Conservation (phyloP, 345 rosid species). For the Citrus cavaleriei region DNA sequence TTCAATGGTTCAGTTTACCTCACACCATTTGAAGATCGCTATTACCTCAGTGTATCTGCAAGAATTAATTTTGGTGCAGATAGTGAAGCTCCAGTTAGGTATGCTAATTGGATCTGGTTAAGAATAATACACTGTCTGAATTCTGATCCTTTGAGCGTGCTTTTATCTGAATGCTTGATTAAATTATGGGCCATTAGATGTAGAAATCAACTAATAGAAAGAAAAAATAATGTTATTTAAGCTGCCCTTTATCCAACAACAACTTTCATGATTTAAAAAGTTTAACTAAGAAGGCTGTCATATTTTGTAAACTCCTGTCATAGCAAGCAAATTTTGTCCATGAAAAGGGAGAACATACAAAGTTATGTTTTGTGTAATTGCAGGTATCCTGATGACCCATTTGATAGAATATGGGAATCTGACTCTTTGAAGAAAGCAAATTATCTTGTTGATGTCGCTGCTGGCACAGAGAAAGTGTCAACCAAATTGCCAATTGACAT, state of each 20-base stretch:
- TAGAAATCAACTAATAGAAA: not conserved
- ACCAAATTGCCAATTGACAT: conserved; percentile 55
- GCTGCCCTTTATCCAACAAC: not conserved
- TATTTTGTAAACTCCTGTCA: not conserved
- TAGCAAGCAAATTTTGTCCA: not conserved
- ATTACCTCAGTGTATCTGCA: conserved; percentile 75
- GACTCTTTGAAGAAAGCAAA: conserved; percentile 77
- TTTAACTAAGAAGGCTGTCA: not conserved
- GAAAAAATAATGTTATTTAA: not conserved
- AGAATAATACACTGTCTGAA: conserved; percentile 2
- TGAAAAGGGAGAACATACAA: not conserved
- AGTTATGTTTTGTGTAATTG: conserved; percentile 8
- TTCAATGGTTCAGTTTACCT: conserved; percentile 81
- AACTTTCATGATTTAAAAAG: not conserved
- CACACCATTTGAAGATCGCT: conserved; percentile 61
- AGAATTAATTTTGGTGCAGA: conserved; percentile 95
- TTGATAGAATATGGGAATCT: conserved; percentile 94
- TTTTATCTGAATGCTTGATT: conserved; percentile 5
- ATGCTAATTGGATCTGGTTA: conserved; percentile 17
- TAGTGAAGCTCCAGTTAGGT: conserved; percentile 81
- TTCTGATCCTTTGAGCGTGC: not conserved
- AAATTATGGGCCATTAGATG: not conserved
- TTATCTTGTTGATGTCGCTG: conserved; percentile 92
- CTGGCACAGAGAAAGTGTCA: conserved; percentile 73
- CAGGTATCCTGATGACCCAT: conserved; percentile 98